Base-by-base conservation (phyloP, 192 early-diverging fungal genomes). In the Globomyces pollinis-pini region DNA sequence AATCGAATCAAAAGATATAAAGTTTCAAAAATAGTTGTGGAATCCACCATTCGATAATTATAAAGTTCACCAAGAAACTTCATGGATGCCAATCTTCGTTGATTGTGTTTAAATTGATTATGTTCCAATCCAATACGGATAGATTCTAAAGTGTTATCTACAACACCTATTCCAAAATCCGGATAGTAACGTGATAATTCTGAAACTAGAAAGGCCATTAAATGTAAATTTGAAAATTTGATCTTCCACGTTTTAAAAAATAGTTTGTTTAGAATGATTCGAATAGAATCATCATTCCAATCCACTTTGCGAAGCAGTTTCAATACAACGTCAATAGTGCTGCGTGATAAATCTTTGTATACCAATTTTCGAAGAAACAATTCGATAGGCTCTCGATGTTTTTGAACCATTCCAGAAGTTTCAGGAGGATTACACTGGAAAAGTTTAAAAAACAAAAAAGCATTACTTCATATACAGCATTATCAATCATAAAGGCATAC, bases 161-260 rank as follows among this genome's bases (percentile, higher is more conserved):
- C 89, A 1, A 99, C 74, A n/a, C 74, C 64, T 2, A 95, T 77
- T 4, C 88, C 90, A 76, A 99, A 93, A 34, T 84, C 85, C 13
- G 93, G 86, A 54, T 98, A 86, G 59, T 87, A 85, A 13, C 80
- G 74, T 18, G 85, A 75, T 43, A 98, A 74, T 21, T 88, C 88
- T 11, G 76, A 80, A 1, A 85, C 84, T 11, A 94, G 61, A 65
- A 86, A 90, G 3, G 93, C 89, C 64, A 91, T 74, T 50, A 92
- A 61, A 36, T 88, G 83, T 28, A 98, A 72, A 53, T 94, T 89
- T 50, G 85, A 80, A 63, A 85, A 90, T 64, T 93, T 93, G 53
- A 98, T 78, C 68, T 96, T 94, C 91, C 91, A 94, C 20, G 91
- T 73, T 61, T 97, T 96, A 54, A 77, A 77, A 52, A 99, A 98